A percentile compares a stretch with the other conserved stretches of the same genome.
Evolutionary conservation across 108 stramenopile species (phyloP).

Genomic region (Nitzschia sp.): DNA sequence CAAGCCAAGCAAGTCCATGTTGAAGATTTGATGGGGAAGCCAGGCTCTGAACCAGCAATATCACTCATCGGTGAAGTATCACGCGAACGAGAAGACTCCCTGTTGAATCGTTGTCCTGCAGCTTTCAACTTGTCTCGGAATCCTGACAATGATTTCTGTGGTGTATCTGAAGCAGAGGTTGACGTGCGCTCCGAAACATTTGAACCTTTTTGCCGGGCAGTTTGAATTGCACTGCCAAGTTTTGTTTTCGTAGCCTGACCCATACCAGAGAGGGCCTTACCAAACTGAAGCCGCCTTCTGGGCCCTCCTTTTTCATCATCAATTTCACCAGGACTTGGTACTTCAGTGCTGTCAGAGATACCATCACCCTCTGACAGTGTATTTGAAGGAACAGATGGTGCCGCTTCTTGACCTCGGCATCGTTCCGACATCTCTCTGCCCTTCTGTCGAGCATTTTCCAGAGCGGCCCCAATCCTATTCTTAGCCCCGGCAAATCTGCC

Average conservation of each 20-base stretch:
- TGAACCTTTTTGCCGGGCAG: constrained; percentile 34
- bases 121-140: neutral
- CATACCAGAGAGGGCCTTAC: constrained; percentile 36
- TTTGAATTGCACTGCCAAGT: constrained; percentile 44
- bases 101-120: neutral
- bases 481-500: constrained; percentile 28
- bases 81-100: neutral
- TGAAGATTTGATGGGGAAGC: neutral
- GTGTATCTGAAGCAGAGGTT: neutral
- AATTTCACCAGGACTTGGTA: neutral
- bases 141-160: neutral
- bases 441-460: constrained; percentile 31
- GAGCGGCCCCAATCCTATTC: constrained; percentile 31
- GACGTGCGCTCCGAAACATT: constrained; percentile 14
- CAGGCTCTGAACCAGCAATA: neutral
- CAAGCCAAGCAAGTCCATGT: constrained; percentile 26
- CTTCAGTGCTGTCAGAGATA: neutral
- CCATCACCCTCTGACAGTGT: neutral
- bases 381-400: neutral
- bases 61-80: neutral
- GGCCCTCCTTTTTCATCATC: neutral
- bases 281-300: constrained; percentile 16
- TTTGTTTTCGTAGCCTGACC: constrained; percentile 30
- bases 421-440: constrained; percentile 25
- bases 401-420: neutral